Percentiles rank a stretch among this genome's conserved stretches.
Evolutionary conservation across 768 basidiomycete species (phyloP).

Genomic region (Chlorophyllum brunneum): DNA sequence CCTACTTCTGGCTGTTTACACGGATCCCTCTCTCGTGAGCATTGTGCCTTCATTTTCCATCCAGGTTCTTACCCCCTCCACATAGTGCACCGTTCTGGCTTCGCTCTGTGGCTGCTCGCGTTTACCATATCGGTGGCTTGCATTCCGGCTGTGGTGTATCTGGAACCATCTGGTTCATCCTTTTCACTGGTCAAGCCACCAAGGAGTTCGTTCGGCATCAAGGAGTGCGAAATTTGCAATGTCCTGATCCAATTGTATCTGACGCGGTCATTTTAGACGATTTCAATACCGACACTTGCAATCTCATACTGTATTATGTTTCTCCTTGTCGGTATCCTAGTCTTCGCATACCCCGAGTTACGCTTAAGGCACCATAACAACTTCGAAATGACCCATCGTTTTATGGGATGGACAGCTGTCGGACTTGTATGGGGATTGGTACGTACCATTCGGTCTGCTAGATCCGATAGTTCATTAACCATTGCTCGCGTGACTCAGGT

Average conservation of each 20-base stretch:
- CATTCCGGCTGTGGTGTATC: constrained; percentile 51
- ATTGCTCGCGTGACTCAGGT: too few relatives aligned
- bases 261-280: constrained; percentile 11
- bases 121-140: constrained; percentile 53
- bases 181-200: constrained; percentile 41
- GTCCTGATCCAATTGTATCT: constrained; percentile 31
- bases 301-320: constrained; percentile 38
- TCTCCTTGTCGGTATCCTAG: constrained; percentile 45
- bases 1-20: constrained; percentile 44
- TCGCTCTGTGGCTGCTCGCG: constrained; percentile 42
- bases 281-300: constrained; percentile 12
- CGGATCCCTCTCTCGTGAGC: constrained; percentile 30
- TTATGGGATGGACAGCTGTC: constrained; percentile 31
- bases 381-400: constrained; percentile 54
- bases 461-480: too few relatives aligned
- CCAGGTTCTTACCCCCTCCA: background rate
- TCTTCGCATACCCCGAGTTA: constrained; percentile 46
- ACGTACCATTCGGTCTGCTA: background rate
- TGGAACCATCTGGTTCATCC: constrained; percentile 49
- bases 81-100: constrained; percentile 34
- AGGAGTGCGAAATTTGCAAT: too few relatives aligned
- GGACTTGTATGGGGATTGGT: constrained; percentile 10
- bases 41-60: too few relatives aligned
- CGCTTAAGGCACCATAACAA: constrained; percentile 44
- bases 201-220: constrained; percentile 27